These are phyloP conservation scores for Gyrodon lividus DNA, from an alignment of 768 basidiomycete species.

Conservation along the genomic window DNA sequence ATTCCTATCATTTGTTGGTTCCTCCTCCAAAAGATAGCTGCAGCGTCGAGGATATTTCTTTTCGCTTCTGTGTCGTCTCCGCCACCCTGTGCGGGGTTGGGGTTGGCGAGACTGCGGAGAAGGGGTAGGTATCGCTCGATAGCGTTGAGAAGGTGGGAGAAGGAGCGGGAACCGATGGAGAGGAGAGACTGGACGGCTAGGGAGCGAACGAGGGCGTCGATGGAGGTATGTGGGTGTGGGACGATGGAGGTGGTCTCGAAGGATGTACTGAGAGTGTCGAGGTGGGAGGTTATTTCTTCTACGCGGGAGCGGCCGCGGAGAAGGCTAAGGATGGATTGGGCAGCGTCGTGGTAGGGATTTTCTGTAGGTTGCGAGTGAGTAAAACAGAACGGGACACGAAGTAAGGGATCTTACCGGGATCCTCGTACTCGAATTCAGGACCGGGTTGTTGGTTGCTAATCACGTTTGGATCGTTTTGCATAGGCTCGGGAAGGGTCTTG, in stretches of 20 bases:
- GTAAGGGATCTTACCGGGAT: slow-evolving; percentile 51
- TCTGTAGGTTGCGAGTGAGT: slow-evolving; percentile 41
- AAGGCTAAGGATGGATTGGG: slow-evolving; percentile 73
- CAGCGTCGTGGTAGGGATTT: slow-evolving; percentile 76
- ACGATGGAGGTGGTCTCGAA: slow-evolving; percentile 58
- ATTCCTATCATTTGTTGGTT: slow-evolving; percentile 87
- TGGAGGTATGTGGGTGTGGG: slow-evolving; percentile 49
- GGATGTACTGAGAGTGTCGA: slow-evolving; percentile 66
- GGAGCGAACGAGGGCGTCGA: slow-evolving; percentile 67
- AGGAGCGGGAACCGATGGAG: slow-evolving; percentile 90
- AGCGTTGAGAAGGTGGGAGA: slow-evolving; percentile 96
- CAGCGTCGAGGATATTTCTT: slow-evolving; percentile 66
- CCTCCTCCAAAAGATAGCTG: slow-evolving; percentile 78
- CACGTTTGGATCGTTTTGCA: slow-evolving; percentile 65
- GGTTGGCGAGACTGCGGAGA: slow-evolving; percentile 57
- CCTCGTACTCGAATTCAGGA: slow-evolving; percentile 81
- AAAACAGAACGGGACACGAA: not conserved
- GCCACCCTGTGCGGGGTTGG: slow-evolving; percentile 8
- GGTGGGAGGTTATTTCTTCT: slow-evolving; percentile 73
- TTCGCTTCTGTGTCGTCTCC: slow-evolving; percentile 56
- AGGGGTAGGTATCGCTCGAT: slow-evolving; percentile 90
- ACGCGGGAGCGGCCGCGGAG: slow-evolving; percentile 80
- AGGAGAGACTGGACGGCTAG: slow-evolving; percentile 87
- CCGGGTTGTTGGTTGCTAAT: slow-evolving; percentile 74
- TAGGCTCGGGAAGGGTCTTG: slow-evolving; percentile 80